Evolutionary conservation across 805 yeast species (phyloP).

Genomic region (Myxozyma lipomycoides): DNA sequence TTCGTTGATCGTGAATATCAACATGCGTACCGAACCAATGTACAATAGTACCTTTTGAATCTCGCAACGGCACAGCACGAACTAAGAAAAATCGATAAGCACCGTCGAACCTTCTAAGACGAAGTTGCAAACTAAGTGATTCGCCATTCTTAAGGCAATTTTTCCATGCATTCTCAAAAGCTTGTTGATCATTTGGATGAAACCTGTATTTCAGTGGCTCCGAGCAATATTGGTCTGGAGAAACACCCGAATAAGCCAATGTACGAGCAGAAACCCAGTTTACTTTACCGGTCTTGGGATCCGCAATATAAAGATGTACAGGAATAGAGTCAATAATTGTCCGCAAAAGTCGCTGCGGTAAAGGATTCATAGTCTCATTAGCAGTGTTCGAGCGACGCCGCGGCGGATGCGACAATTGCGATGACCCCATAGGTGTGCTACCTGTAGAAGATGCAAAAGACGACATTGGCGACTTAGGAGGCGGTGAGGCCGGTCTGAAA

Average conservation of each 20-base stretch:
- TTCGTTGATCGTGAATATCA: constrained; percentile 36
- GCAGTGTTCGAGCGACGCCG: neutral
- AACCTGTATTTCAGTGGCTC: constrained; percentile 26
- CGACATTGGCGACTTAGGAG: constrained; percentile 24
- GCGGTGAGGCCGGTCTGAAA: constrained; percentile 11
- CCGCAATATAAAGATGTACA: constrained; percentile 36
- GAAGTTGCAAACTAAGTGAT: constrained; percentile 31
- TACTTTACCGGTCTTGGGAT: constrained; percentile 33
- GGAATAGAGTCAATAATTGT: constrained; percentile 38
- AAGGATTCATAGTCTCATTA: constrained; percentile 6
- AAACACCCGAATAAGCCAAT: constrained; percentile 34
- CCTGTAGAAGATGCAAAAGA: constrained; percentile 17
- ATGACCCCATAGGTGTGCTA: constrained; percentile 5
- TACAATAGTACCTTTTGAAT: constrained; percentile 33
- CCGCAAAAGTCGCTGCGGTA: constrained; percentile 27
- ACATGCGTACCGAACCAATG: constrained; percentile 38
- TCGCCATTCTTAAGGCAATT: constrained; percentile 33
- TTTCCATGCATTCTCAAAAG: constrained; percentile 31
- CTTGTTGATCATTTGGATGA: constrained; percentile 34
- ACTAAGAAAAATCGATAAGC: constrained; percentile 33
- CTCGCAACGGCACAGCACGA: constrained; percentile 35
- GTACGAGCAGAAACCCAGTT: constrained; percentile 37
- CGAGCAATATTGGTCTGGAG: constrained; percentile 30
- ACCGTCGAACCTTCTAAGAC: constrained; percentile 36
- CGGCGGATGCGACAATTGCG: neutral